phyloP scores from a whole-genome alignment of 768 basidiomycete species.

The Pholiota microspora region DNA sequence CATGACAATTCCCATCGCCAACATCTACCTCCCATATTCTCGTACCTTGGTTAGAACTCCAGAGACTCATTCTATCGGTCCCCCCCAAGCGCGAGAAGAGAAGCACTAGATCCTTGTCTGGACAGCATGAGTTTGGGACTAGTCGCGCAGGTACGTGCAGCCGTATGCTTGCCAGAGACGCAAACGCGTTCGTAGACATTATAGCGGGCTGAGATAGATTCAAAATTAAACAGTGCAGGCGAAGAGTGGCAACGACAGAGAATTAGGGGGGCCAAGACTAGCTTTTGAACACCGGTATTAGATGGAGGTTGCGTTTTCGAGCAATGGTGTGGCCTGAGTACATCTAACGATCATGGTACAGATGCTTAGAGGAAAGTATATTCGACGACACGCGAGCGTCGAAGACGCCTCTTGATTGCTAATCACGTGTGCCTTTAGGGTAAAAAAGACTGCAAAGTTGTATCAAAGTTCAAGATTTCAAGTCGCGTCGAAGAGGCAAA shows the following conservation, averaged over 20 bases:
- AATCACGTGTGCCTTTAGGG: too few relatives aligned
- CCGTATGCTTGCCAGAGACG: conserved; percentile 53
- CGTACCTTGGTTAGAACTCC: conserved; percentile 72
- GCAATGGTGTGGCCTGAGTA: background rate
- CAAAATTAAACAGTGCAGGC: background rate
- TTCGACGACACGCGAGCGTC: background rate
- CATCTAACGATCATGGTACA: background rate
- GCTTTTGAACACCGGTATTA: background rate
- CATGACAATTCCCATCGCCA: conserved; percentile 44
- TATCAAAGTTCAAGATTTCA: too few relatives aligned
- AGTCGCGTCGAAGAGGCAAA: too few relatives aligned
- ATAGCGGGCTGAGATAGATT: background rate
- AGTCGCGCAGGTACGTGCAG: conserved; percentile 59
- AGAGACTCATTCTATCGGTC: conserved; percentile 69
- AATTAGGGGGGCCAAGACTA: too few relatives aligned
- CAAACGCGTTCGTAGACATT: conserved; percentile 41
- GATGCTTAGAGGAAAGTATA: background rate
- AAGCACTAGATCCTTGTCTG: conserved; percentile 79
- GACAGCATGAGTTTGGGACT: conserved; percentile 68
- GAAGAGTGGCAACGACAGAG: too few relatives aligned
- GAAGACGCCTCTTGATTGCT: too few relatives aligned
- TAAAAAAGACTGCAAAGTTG: too few relatives aligned
- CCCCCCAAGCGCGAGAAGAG: conserved; percentile 66
- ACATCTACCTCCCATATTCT: conserved; percentile 84
- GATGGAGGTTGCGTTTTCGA: background rate